These are phyloP conservation scores for Capniomyces stellatus DNA, from an alignment of 371 early-diverging fungal species.

Conservation along the genomic window DNA sequence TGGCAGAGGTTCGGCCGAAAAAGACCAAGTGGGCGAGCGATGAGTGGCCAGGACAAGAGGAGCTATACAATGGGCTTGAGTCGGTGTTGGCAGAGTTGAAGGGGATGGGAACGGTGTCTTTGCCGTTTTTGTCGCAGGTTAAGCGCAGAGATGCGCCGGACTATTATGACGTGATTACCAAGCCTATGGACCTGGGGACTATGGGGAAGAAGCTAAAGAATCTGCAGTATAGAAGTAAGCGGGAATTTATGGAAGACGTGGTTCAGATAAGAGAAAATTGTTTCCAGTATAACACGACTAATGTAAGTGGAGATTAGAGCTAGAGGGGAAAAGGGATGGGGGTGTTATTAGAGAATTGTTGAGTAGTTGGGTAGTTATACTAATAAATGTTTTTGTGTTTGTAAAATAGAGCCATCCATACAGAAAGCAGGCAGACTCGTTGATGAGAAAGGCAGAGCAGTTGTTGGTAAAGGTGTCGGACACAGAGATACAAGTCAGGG, in stretches of 20 bases:
- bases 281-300: constrained; percentile 73
- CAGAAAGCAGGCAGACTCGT: constrained; percentile 63
- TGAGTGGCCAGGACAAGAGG: constrained; percentile 77
- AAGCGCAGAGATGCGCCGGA: constrained; percentile 87
- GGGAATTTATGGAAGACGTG: constrained; percentile 67
- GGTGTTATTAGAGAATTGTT: too few relatives aligned
- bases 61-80: constrained; percentile 77
- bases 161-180: constrained; percentile 84
- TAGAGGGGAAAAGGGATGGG: too few relatives aligned
- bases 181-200: constrained; percentile 96
- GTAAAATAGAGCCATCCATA: constrained; percentile 35
- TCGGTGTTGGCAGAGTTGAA: constrained; percentile 64
- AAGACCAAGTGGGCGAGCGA: constrained; percentile 84
- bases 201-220: constrained; percentile 70
- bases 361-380: too few relatives aligned
- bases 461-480: constrained; percentile 69
- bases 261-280: constrained; percentile 87
- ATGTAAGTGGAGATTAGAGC: constrained; percentile 5
- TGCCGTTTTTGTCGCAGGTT: constrained; percentile 81
- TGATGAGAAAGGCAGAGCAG: constrained; percentile 50
- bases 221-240: constrained; percentile 53
- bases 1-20: constrained; percentile 71
- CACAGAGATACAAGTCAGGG: constrained; percentile 35
- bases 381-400: too few relatives aligned
- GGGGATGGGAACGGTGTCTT: constrained; percentile 33